Evolutionary conservation across 2,329 filamentous ascomycete species (phyloP).

Genomic region (Capronia epimyces): DNA sequence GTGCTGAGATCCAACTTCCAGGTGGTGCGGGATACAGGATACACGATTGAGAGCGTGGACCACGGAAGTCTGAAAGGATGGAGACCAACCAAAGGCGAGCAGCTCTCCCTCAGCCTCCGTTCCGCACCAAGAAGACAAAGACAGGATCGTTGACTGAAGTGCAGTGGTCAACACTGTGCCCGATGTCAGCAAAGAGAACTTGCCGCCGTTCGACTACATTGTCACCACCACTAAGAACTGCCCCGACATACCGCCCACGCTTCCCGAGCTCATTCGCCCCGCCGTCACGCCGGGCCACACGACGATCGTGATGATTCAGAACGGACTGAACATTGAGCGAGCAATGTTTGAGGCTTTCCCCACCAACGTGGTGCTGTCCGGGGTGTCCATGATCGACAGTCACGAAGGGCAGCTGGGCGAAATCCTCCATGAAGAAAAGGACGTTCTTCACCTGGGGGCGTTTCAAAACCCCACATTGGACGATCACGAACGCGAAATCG

Average conservation of each 20-base stretch:
- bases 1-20: slow-evolving; percentile 55
- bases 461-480: slow-evolving; percentile 15
- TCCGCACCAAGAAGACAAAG: too few species aligned
- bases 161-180: slow-evolving; percentile 47
- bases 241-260: slow-evolving; percentile 47
- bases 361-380: slow-evolving; percentile 48
- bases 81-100: slow-evolving; percentile 36
- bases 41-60: slow-evolving; percentile 52
- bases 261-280: slow-evolving; percentile 46
- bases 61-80: slow-evolving; percentile 35
- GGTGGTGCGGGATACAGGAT: slow-evolving; percentile 45
- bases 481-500: slow-evolving; percentile 8
- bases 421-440: slow-evolving; percentile 50
- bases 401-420: slow-evolving; percentile 44
- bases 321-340: slow-evolving; percentile 57
- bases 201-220: slow-evolving; percentile 49
- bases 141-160: neutral
- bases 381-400: slow-evolving; percentile 49
- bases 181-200: slow-evolving; percentile 32
- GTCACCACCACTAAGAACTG: slow-evolving; percentile 55
- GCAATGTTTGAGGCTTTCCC: slow-evolving; percentile 49
- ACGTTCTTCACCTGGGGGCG: slow-evolving; percentile 47
- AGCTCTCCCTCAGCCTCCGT: too few species aligned
- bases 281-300: slow-evolving; percentile 49
- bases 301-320: slow-evolving; percentile 54